Base-by-base conservation (phyloP, 768 basidiomycete species). In the Lentinula lateritia region DNA sequence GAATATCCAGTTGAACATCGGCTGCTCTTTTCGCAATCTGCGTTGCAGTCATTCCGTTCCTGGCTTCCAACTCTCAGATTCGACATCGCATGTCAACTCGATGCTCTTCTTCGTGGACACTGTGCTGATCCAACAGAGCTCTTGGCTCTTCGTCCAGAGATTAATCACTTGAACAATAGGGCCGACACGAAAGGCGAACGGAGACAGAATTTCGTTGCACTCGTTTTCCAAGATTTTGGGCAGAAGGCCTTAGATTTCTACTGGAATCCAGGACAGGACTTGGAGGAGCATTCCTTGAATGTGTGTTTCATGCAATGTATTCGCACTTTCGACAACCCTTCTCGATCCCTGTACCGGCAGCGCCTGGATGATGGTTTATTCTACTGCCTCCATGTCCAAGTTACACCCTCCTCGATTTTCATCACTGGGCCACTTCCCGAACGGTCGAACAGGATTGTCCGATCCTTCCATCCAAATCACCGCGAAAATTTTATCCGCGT, bases 401-500 rank as follows among this genome's bases (percentile, higher is more conserved):
- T 88, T 32, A 83, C 85, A 0, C 87, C 88, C 0, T 87, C 84
- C 0, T 75, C 77, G 0, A 79, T 83, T 65, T 70, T 67, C 48
- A 72, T 86, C 39, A 76, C 77, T 39, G 87, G 86, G 0, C 85
- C 85, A 5, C 79, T 76, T 61, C 75, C 75, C 6, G 87, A 88
- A 62, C 78, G 82, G 5, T 84, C 85, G 0, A 90, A 89, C 64
- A 74, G 85, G 4, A 78, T 89, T 43, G 78, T 89, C 42, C 81
- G 87, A 20, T 71, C 71, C 6, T 88, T 84, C 66, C 68, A 73
- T 46, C 55, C 74, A 0, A 58, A 68, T 23, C 69, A 82, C 59
- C 80, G 83, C 18, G 76, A 81, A 62, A 78, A 75, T 35, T 90
- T 90, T 66, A 65, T 89, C 28, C 83, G 87, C 8, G 86, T 89